A percentile compares a stretch with the other conserved stretches of the same genome.
These are phyloP conservation scores for Ottelia alismoides DNA, from an alignment of 106 monocot species.

Conservation along the genomic window DNA sequence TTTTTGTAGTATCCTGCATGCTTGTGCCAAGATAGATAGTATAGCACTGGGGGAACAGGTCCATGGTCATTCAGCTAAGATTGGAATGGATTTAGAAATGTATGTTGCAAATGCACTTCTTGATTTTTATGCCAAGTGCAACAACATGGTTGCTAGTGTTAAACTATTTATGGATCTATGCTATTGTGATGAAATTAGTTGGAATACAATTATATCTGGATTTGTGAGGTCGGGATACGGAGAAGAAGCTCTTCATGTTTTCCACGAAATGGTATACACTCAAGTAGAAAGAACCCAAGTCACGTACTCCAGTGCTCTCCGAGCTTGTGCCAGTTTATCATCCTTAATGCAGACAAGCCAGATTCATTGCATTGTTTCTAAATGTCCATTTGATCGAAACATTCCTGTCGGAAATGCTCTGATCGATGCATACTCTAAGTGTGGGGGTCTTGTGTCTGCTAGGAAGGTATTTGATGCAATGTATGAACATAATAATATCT, in stretches of 20 bases:
- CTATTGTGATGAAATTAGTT: slow-evolving; percentile 61
- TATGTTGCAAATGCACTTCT: slow-evolving; percentile 79
- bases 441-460: slow-evolving; percentile 44
- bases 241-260: slow-evolving; percentile 51
- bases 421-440: slow-evolving; percentile 79
- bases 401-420: slow-evolving; percentile 47
- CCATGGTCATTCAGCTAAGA: slow-evolving; percentile 45
- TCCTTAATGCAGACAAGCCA: slow-evolving; percentile 39
- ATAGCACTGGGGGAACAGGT: slow-evolving; percentile 43
- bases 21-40: slow-evolving; percentile 40
- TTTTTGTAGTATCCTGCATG: slow-evolving; percentile 70
- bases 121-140: slow-evolving; percentile 72
- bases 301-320: slow-evolving; percentile 72
- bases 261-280: slow-evolving; percentile 42
- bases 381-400: slow-evolving; percentile 41
- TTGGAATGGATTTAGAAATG: slow-evolving; percentile 45
- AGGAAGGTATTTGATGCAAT: slow-evolving; percentile 49
- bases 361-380: slow-evolving; percentile 49
- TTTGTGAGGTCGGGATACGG: slow-evolving; percentile 44
- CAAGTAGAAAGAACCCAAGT: slow-evolving; percentile 41
- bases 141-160: slow-evolving; percentile 30
- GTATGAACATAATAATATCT: slow-evolving; percentile 38
- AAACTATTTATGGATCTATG: slow-evolving; percentile 33
- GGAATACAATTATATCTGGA: slow-evolving; percentile 79
- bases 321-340: slow-evolving; percentile 72